Evolutionary conservation across 2,329 filamentous ascomycete species (phyloP), one percentile per base, ranked within the genome.

Genomic region (Escovopsis sp.): DNA sequence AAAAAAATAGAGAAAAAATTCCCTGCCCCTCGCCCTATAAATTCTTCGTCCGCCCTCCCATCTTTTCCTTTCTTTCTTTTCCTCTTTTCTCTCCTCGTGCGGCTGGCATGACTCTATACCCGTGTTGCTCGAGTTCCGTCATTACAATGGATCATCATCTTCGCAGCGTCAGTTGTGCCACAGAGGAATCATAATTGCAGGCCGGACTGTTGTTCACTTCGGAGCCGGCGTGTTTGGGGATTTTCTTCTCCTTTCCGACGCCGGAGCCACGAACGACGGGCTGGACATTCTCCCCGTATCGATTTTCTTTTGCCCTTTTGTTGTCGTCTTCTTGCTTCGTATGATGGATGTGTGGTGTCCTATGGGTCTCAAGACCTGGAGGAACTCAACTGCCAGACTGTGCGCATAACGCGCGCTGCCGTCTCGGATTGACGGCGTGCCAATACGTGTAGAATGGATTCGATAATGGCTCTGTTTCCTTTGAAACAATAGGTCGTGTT

Each of bases 141-240:
- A 25, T 53, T 49, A n/a, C 58, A 61, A 75, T 68, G 65, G 64
- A 68, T n/a, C n/a, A n/a, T n/a, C n/a, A 44, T 43, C 44, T 51
- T 61, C 60, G 58, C 49, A 75, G 79, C 77, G 80, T 86, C 80
- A 76, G 72, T 79, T 73, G 70, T 72, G 76, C 74, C 77, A 70
- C 71, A 87, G 80, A 83, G 54, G 41, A 61, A 79, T 62, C 61
- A 70, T 68, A 81, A 88, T 88, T 86, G 79, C 79, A 83, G 64
- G 57, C 66, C 60, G 65, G 62, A 66, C 59, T 62, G 55, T 61
- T 61, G 58, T 61, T 62, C 65, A 64, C n/a, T 55, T 62, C 54
- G 53, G 46, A 52, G 46, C 47, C 48, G 40, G 48, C 48, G 45
- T n/a, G n/a, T n/a, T n/a, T n/a, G n/a, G n/a, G n/a, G n/a, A n/a